Evolutionary conservation across 257 asterid genomes (phyloP).

Genomic region (Plectranthus barbatus): DNA sequence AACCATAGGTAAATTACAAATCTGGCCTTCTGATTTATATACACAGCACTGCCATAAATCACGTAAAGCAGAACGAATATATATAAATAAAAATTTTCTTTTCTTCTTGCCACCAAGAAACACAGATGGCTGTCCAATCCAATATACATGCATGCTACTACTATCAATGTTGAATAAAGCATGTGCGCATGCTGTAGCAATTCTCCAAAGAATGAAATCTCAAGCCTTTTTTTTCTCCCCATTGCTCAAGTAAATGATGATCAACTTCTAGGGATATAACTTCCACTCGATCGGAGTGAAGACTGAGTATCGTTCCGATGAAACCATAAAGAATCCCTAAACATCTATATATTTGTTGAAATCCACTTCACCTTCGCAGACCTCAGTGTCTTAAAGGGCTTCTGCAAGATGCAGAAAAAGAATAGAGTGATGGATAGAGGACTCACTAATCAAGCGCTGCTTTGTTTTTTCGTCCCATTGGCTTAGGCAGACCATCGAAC

Average conservation of each 20-base stretch:
- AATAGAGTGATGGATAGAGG: neutral
- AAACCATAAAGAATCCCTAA: neutral
- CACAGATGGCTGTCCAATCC: too few relatives aligned
- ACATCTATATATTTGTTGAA: too few relatives aligned
- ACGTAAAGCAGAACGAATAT: neutral
- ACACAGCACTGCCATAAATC: too few relatives aligned
- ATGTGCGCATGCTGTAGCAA: neutral
- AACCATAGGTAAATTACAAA: too few relatives aligned
- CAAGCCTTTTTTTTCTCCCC: conserved; percentile 7
- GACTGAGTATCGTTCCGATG: neutral
- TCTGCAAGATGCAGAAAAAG: conserved; percentile 7
- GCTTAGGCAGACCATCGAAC: conserved; percentile 76
- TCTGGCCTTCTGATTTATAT: too few relatives aligned
- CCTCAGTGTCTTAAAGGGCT: conserved; percentile 4
- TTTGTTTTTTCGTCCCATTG: conserved; percentile 53
- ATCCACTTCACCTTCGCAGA: conserved; percentile 1
- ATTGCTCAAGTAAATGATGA: neutral
- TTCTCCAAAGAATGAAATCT: neutral
- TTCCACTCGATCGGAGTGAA: conserved; percentile 3
- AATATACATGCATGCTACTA: too few relatives aligned
- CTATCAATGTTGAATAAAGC: too few relatives aligned
- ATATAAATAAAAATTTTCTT: too few relatives aligned
- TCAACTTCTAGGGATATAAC: conserved; percentile 7
- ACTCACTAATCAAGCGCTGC: conserved; percentile 59
- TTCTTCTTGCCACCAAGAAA: too few relatives aligned